Evolutionary conservation across 75 land plant species (phyloP), one percentile per base, ranked within the genome.

Genomic region (Cryptomeria japonica): DNA sequence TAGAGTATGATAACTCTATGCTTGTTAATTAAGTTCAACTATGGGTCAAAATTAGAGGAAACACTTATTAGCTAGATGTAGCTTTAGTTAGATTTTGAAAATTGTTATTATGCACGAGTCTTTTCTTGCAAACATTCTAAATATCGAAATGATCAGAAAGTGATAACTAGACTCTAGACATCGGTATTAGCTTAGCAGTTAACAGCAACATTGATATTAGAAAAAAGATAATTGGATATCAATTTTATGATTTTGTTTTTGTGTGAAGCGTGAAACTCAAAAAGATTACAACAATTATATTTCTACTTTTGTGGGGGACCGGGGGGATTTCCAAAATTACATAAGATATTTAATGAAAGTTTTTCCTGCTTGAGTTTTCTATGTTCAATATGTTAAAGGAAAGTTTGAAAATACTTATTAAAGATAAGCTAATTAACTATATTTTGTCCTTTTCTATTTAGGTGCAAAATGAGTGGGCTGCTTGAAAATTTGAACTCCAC

Each of bases 401-500:
- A 72, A 32, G 34, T 72, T 32, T 72, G 13, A 72, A 31, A 72
- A 36, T 79, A 19, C 19, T 79, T 6, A 39, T 39, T 1, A 28
- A 39, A 79, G 19, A 39, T 22, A 32, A 39, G 19, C 25, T 80
- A 80, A 80, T 28, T 42, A 5, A 79, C 19, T 42, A 42, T 80
- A 42, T 80, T 28, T 41, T 80, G 28, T 80, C 32, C 3, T 18
- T 19, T 13, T 92, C 90, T 36, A 22, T 87, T 83, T 68, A 92
- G 93, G 89, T 94, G 95, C 46, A 39, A 80, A 64, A 41, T 51
- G 72, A 87, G 53, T 83, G 86, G 85, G 70, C 36, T 51, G 34
- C 87, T 56, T 39, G 44, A 85, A 70, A 89, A 90, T 36, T 84
- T 86, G 34, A 89, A 72, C 73, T 36, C 15, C 2, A 32, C 51